phyloP scores from a whole-genome alignment of 1,284 basidiomycete genomes.

The Heliocybe sulcata region DNA sequence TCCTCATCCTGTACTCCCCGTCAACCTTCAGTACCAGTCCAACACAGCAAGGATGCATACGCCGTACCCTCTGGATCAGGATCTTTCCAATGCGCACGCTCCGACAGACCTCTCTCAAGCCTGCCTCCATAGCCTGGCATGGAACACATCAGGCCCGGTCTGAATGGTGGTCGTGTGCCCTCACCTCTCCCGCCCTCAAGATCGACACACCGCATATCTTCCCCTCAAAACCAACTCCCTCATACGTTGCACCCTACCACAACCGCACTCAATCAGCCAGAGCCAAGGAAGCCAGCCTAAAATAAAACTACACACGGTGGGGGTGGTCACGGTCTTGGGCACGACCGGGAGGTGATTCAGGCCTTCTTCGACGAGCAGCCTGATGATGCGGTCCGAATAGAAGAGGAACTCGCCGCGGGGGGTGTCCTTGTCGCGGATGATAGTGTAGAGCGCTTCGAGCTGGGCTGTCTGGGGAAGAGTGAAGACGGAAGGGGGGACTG shows the following conservation, averaged over 20 bases:
- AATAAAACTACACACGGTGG: slow-evolving; percentile 43
- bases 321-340: slow-evolving; percentile 75
- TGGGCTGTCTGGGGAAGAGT: slow-evolving; percentile 85
- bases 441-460: slow-evolving; percentile 93
- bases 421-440: slow-evolving; percentile 86
- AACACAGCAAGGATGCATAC: neutral
- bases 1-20: slow-evolving; percentile 71
- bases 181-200: slow-evolving; percentile 78
- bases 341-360: slow-evolving; percentile 93
- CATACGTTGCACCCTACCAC: slow-evolving; percentile 67
- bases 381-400: slow-evolving; percentile 81
- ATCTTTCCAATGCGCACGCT: slow-evolving; percentile 91
- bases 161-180: neutral
- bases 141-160: neutral
- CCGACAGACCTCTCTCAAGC: slow-evolving; percentile 90
- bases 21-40: slow-evolving; percentile 2
- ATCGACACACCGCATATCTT: slow-evolving; percentile 95
- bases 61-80: slow-evolving; percentile 82
- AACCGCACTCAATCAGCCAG: neutral
- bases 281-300: neutral
- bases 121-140: slow-evolving; percentile 84
- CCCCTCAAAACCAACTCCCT: slow-evolving; percentile 89
- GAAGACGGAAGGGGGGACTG: slow-evolving; percentile 73
- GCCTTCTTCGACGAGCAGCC: slow-evolving; percentile 78
- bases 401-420: slow-evolving; percentile 94